Evolutionary conservation across 371 early-diverging fungal genomes (phyloP).

Genomic region (Apophysomyces elegans): DNA sequence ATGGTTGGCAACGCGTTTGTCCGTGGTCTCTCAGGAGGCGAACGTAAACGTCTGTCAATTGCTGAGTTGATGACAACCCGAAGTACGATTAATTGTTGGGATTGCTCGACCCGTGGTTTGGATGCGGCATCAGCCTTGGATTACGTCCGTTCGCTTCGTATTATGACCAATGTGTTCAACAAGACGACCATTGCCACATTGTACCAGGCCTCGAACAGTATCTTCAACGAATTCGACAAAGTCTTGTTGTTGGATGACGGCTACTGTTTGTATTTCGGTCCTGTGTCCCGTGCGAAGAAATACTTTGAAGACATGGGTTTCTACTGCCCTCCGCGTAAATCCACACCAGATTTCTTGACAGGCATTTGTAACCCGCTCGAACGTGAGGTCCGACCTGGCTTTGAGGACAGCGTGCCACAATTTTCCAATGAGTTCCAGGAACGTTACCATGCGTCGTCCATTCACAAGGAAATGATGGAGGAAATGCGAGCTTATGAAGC

Average conservation of each 20-base stretch:
- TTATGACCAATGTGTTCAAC: conserved; percentile 65
- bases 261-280: conserved; percentile 76
- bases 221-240: conserved; percentile 79
- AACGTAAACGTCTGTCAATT: conserved; percentile 86
- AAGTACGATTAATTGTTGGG: conserved; percentile 79
- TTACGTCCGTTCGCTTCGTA: conserved; percentile 70
- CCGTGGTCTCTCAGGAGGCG: conserved; percentile 87
- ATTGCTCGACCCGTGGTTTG: conserved; percentile 88
- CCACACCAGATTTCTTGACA: conserved; percentile 77
- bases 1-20: conserved; percentile 84
- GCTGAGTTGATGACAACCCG: conserved; percentile 85
- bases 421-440: conserved; percentile 53
- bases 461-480: conserved; percentile 35
- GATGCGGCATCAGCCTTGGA: conserved; percentile 90
- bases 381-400: conserved; percentile 59
- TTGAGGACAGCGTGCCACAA: conserved; percentile 50
- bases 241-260: conserved; percentile 74
- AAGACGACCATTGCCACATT: conserved; percentile 68
- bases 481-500: conserved; percentile 43
- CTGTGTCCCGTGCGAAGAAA: conserved; percentile 59
- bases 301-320: conserved; percentile 76
- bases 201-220: conserved; percentile 76
- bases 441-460: conserved; percentile 38
- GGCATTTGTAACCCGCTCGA: conserved; percentile 69
- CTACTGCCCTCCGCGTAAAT: conserved; percentile 71